Conservation (phyloP, 2,329 filamentous ascomycete species). For the Erysiphe pulchra region DNA sequence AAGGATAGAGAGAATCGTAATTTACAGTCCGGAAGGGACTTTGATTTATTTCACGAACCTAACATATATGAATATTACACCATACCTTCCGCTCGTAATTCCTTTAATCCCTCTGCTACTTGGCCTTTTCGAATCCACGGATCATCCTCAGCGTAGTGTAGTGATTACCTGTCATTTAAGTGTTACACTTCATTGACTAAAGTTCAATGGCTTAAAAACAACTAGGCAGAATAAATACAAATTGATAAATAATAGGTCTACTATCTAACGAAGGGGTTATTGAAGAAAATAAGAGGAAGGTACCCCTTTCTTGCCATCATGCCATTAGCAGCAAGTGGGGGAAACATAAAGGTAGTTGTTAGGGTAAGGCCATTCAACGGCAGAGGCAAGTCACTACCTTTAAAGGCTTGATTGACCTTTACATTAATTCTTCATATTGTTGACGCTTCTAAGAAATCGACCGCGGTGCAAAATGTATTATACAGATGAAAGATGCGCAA, state of each 20-base stretch:
- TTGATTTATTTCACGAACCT: not conserved
- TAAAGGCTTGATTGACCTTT: not conserved
- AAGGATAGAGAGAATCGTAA: not conserved
- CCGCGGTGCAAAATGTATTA: conserved; percentile 80
- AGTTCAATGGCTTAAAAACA: not conserved
- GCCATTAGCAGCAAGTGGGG: conserved; percentile 27
- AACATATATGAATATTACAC: not conserved
- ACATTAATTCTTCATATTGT: not conserved
- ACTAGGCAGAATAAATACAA: not conserved
- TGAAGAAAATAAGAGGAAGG: conserved; percentile 1
- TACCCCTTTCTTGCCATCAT: not conserved
- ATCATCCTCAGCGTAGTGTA: not conserved
- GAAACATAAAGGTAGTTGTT: conserved; percentile 99
- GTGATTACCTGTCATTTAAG: not conserved
- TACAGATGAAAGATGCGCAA: conserved; percentile 86
- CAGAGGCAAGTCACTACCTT: conserved; percentile 36
- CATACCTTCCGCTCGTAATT: not conserved
- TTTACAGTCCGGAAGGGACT: not conserved
- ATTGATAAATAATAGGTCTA: not conserved
- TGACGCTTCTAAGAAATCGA: conserved; percentile 42
- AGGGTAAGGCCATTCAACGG: conserved; percentile 85
- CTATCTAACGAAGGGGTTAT: not conserved
- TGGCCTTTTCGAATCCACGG: not conserved
- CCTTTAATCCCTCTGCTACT: not conserved
- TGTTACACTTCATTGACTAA: not conserved